phyloP scores from a whole-genome alignment of 805 yeast species.

The Ogataea angusta region DNA sequence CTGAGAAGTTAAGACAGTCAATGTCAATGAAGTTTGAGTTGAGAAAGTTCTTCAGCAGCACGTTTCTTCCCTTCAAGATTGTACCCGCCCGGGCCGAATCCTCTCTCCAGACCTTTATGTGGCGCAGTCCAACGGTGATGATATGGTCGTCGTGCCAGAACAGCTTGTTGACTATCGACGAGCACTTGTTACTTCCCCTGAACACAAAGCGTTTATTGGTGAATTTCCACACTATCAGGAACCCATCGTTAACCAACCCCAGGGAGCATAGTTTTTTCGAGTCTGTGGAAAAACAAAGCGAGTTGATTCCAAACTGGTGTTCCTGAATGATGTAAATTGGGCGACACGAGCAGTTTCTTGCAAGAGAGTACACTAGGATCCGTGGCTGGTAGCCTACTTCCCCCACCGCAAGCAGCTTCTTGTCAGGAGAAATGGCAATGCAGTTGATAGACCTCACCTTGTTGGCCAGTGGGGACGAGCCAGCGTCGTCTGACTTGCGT shows the following conservation, averaged over 20 bases:
- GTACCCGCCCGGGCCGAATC: slow-evolving; percentile 11
- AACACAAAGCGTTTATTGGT: slow-evolving; percentile 32
- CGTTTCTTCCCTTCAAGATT: slow-evolving; percentile 55
- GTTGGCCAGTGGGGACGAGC: slow-evolving; percentile 24
- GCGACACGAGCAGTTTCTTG: slow-evolving; percentile 41
- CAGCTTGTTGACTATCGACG: slow-evolving; percentile 53
- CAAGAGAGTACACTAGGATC: slow-evolving; percentile 55
- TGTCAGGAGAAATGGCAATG: slow-evolving; percentile 56
- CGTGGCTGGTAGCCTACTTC: slow-evolving; percentile 71
- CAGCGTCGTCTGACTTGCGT: slow-evolving; percentile 18
- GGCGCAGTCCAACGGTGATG: slow-evolving; percentile 59
- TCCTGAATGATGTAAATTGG: slow-evolving; percentile 57
- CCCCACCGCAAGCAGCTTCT: slow-evolving; percentile 58
- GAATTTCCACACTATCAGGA: slow-evolving; percentile 55
- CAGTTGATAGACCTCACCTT: slow-evolving; percentile 53
- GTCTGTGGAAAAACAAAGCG: slow-evolving; percentile 55
- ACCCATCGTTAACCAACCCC: slow-evolving; percentile 71
- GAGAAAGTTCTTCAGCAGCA: slow-evolving; percentile 47
- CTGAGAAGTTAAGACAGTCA: slow-evolving; percentile 34
- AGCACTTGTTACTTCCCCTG: slow-evolving; percentile 58
- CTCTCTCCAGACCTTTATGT: slow-evolving; percentile 58
- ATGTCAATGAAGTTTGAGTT: slow-evolving; percentile 49
- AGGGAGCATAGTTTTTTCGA: slow-evolving; percentile 55
- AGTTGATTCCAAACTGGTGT: slow-evolving; percentile 62
- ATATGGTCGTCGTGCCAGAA: slow-evolving; percentile 49